Percentiles rank a stretch among this genome's conserved stretches.
phyloP scores from a whole-genome alignment of 2,329 filamentous ascomycete species.

The Ambrosiella beaveri region DNA sequence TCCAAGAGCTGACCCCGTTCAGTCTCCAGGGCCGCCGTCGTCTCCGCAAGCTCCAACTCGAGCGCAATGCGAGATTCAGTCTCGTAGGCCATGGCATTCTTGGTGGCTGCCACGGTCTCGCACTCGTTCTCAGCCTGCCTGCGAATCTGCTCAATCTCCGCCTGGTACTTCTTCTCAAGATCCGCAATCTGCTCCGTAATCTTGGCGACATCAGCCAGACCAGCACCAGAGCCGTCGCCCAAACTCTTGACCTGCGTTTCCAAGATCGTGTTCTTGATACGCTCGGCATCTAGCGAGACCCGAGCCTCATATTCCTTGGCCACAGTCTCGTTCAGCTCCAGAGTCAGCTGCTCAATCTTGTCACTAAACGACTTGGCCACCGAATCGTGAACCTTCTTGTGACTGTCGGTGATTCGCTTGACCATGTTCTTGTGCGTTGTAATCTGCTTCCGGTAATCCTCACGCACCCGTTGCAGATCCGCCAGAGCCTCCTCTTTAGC shows the following conservation, averaged over 20 bases:
- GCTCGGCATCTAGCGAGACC: not conserved
- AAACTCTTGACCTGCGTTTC: not conserved
- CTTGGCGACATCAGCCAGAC: not conserved
- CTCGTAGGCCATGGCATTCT: not conserved
- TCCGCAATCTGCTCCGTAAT: not conserved
- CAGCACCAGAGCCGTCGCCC: not conserved
- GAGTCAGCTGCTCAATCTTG: not conserved
- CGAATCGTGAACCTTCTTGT: not conserved
- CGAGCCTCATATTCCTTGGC: not conserved
- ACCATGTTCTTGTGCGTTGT: not conserved
- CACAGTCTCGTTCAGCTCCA: not conserved
- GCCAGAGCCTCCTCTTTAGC: not conserved
- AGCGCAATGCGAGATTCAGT: not conserved
- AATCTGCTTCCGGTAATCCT: not conserved
- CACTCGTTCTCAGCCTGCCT: not conserved
- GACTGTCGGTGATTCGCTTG: not conserved
- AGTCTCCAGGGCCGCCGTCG: not conserved
- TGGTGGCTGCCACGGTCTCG: not conserved
- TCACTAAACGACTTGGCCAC: not conserved
- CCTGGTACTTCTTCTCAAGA: not conserved
- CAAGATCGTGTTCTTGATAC: not conserved
- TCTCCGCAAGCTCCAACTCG: not conserved
- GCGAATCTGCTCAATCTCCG: not conserved
- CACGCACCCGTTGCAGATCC: not conserved
- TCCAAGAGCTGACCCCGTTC: not conserved